Conservation (phyloP, 345 rosid species). For the Heritiera fomes region DNA sequence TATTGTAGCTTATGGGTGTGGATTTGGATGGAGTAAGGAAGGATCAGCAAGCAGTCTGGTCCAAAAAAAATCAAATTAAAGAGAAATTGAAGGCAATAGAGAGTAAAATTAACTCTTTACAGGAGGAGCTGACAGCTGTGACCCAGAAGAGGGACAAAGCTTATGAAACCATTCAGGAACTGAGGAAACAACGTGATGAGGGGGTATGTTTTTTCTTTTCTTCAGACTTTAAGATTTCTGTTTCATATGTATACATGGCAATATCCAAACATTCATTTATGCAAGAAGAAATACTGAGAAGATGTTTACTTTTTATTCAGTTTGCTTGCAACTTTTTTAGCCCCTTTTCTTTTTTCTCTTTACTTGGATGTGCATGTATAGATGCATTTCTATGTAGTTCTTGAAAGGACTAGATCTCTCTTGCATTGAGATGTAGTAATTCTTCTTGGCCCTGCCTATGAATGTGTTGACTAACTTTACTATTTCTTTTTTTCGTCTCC, state of each 20-base stretch:
- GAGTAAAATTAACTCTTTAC: slow-evolving; percentile 52
- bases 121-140: slow-evolving; percentile 53
- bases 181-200: slow-evolving; percentile 68
- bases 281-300: background rate
- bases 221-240: background rate
- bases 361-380: background rate
- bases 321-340: background rate
- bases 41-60: slow-evolving; percentile 71
- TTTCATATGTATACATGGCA: background rate
- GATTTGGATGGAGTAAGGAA: slow-evolving; percentile 89
- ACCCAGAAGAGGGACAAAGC: slow-evolving; percentile 64
- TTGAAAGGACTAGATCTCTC: background rate
- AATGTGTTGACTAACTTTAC: background rate
- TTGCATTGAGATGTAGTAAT: background rate
- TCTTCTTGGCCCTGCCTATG: background rate
- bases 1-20: slow-evolving; percentile 73
- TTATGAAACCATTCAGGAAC: slow-evolving; percentile 49
- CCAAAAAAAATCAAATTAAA: slow-evolving; percentile 52
- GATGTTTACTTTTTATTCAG: background rate
- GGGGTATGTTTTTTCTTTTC: slow-evolving; percentile 44
- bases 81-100: slow-evolving; percentile 58
- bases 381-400: background rate
- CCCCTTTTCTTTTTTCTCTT: background rate
- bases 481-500: background rate
- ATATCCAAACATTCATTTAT: background rate